These are phyloP conservation scores for Sonneratia caseolaris DNA, from an alignment of 345 rosid genomes.

Conservation along the genomic window DNA sequence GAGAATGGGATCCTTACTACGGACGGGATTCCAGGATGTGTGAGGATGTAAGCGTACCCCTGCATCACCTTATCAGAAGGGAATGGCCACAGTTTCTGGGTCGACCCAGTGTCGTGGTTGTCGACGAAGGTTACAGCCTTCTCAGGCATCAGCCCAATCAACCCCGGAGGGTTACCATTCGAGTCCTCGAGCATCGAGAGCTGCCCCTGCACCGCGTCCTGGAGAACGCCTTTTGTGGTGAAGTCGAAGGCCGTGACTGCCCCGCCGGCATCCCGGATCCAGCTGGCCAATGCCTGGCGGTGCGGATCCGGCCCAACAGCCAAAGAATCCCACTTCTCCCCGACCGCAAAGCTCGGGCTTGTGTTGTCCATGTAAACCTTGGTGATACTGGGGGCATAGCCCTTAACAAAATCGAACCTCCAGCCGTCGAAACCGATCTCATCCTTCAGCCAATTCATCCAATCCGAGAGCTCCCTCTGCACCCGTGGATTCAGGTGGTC, in stretches of 20 bases:
- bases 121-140: conserved; percentile 79
- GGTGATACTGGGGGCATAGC: conserved; percentile 51
- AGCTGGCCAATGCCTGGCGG: conserved; percentile 40
- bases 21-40: conserved; percentile 72
- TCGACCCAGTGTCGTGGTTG: conserved; percentile 74
- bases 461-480: conserved; percentile 58
- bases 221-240: conserved; percentile 78
- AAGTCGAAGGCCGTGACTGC: conserved; percentile 66
- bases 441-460: conserved; percentile 86
- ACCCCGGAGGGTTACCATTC: conserved; percentile 63
- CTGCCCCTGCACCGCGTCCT: conserved; percentile 66
- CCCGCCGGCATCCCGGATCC: conserved; percentile 62
- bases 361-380: conserved; percentile 43
- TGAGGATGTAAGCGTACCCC: conserved; percentile 81
- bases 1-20: conserved; percentile 31
- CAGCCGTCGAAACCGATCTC: conserved; percentile 74
- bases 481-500: conserved; percentile 68
- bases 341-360: conserved; percentile 62
- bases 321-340: conserved; percentile 64
- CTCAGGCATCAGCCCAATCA: conserved; percentile 57
- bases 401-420: conserved; percentile 65
- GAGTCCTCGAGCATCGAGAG: conserved; percentile 67
- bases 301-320: conserved; percentile 43
- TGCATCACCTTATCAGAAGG: conserved; percentile 79
- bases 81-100: conserved; percentile 52